Conservation (phyloP, 2,329 filamentous ascomycete species). For the Microcyclospora tardicrescens region DNA sequence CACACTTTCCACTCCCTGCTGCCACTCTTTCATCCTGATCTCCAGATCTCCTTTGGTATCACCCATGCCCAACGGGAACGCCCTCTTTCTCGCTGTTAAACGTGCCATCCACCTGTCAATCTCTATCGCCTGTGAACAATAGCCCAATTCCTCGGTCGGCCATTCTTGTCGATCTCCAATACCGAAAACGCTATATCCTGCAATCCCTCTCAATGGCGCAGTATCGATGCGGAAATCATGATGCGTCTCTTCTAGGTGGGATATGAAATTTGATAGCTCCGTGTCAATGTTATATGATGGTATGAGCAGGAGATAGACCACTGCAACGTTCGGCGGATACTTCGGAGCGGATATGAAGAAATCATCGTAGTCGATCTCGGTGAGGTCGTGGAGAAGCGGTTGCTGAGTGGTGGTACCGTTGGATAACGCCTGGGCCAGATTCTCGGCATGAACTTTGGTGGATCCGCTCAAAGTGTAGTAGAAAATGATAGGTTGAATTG, state of each 20-base stretch:
- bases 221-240: constrained; percentile 96
- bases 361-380: constrained; percentile 83
- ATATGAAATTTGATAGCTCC: constrained; percentile 73
- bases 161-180: constrained; percentile 85
- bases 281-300: constrained; percentile 95
- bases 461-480: constrained; percentile 79
- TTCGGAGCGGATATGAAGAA: constrained; percentile 74
- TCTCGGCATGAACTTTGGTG: constrained; percentile 60
- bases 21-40: constrained; percentile 63
- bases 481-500: constrained; percentile 63
- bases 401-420: constrained; percentile 33
- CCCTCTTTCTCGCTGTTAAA: constrained; percentile 70
- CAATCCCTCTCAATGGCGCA: constrained; percentile 58
- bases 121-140: constrained; percentile 82
- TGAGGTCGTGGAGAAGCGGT: constrained; percentile 61
- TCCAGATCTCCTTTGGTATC: constrained; percentile 54
- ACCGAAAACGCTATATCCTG: constrained; percentile 88
- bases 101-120: constrained; percentile 97
- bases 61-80: constrained; percentile 77
- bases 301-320: constrained; percentile 73
- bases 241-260: constrained; percentile 82
- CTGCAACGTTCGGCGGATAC: constrained; percentile 42
- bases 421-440: constrained; percentile 40
- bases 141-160: constrained; percentile 81
- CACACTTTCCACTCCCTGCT: constrained; percentile 57